Evolutionary conservation across 768 basidiomycete genomes (phyloP).

Genomic region (Mycena pura): DNA sequence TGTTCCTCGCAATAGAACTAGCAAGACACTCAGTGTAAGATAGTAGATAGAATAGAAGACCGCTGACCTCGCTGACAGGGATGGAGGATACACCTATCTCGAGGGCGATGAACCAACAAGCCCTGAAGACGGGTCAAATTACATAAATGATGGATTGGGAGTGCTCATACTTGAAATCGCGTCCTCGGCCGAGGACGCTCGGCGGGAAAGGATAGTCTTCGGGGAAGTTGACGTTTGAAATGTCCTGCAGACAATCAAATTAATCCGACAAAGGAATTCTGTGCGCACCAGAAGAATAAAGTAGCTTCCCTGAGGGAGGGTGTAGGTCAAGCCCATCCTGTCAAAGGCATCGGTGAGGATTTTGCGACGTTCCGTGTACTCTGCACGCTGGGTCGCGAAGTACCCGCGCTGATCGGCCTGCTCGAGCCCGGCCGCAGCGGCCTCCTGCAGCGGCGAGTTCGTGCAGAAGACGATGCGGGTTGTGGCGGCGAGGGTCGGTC

Average conservation of each 20-base stretch:
- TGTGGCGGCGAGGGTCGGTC: constrained; percentile 86
- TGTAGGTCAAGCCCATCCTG: constrained; percentile 81
- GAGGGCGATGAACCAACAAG: constrained; percentile 94
- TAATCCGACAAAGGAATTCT: constrained; percentile 28
- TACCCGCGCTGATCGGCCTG: constrained; percentile 73
- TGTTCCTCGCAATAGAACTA: constrained; percentile 95
- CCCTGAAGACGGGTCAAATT: constrained; percentile 48
- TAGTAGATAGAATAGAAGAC: constrained; percentile 16
- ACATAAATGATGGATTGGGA: neutral
- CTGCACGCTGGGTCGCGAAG: constrained; percentile 75
- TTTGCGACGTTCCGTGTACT: constrained; percentile 82
- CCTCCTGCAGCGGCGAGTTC: constrained; percentile 95
- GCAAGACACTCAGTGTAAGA: neutral
- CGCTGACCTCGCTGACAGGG: constrained; percentile 89
- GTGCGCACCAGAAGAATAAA: constrained; percentile 86
- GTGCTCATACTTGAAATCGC: constrained; percentile 77
- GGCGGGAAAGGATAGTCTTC: constrained; percentile 84
- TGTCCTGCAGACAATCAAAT: constrained; percentile 58
- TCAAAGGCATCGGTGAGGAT: constrained; percentile 86
- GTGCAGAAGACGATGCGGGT: constrained; percentile 96
- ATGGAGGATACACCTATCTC: constrained; percentile 93
- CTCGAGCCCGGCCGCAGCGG: constrained; percentile 89
- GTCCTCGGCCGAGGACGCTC: constrained; percentile 77
- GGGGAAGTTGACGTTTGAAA: constrained; percentile 79
- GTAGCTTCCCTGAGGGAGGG: constrained; percentile 88